Evolutionary conservation across 2,329 filamentous ascomycete genomes (phyloP).

Genomic region (Phoma herbarum): DNA sequence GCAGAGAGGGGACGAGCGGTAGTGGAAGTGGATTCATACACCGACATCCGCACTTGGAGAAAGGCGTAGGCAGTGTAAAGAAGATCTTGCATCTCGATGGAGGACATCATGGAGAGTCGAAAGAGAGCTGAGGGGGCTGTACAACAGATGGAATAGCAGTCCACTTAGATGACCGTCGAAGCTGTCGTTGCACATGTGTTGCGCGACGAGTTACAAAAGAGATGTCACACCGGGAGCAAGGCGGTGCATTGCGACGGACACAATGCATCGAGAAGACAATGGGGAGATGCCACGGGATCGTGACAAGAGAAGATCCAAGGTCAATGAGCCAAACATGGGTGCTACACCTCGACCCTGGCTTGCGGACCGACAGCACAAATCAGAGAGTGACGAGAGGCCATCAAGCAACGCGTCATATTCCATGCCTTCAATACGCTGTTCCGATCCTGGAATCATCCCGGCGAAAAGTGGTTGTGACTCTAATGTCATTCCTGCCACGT

Average conservation of each 20-base stretch:
- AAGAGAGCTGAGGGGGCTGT: not conserved
- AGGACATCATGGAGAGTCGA: constrained; percentile 15
- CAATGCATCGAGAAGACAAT: not conserved
- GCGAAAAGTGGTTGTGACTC: not conserved
- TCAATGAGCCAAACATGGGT: not conserved
- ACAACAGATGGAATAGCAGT: not conserved
- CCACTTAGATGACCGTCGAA: not conserved
- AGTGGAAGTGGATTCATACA: constrained; percentile 39
- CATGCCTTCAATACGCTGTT: not conserved
- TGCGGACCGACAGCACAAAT: not conserved
- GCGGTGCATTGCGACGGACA: not conserved
- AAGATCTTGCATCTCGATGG: constrained; percentile 54
- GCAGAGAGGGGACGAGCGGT: not conserved
- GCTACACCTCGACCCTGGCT: not conserved
- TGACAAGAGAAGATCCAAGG: not conserved
- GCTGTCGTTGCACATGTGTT: not conserved
- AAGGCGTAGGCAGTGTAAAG: constrained; percentile 56
- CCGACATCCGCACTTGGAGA: constrained; percentile 53
- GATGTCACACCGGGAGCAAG: not conserved
- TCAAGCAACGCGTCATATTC: not conserved
- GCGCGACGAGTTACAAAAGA: not conserved
- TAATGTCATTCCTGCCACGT: not conserved
- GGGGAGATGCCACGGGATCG: not conserved
- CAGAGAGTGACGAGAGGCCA: not conserved
- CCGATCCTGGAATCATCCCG: not conserved